These are phyloP conservation scores for Blastobotrys raffinosifermentans DNA, from an alignment of 1,139 yeast species.

Conservation along the genomic window DNA sequence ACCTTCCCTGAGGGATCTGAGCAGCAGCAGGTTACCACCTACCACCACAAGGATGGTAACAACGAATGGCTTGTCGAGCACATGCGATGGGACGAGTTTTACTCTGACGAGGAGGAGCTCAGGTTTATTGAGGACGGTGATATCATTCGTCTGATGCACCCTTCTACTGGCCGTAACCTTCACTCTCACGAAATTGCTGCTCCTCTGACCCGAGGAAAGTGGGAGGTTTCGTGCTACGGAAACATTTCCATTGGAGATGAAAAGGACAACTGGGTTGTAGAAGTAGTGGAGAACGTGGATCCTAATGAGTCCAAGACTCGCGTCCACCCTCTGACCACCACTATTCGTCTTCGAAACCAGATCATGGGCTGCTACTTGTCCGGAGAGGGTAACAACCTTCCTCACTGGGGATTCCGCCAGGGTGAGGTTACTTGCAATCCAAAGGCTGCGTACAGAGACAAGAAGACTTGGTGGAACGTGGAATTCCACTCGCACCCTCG, in stretches of 20 bases:
- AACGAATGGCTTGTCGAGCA: conserved; percentile 87
- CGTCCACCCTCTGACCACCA: conserved; percentile 82
- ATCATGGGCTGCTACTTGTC: conserved; percentile 78
- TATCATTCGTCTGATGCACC: conserved; percentile 72
- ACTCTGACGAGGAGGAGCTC: conserved; percentile 46
- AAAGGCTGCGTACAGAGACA: conserved; percentile 73
- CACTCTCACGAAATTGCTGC: conserved; percentile 84
- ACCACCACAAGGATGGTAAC: conserved; percentile 85
- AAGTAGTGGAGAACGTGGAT: conserved; percentile 73
- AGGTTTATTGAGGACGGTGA: conserved; percentile 67
- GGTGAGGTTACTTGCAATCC: conserved; percentile 89
- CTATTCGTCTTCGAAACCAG: conserved; percentile 68
- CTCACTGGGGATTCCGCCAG: conserved; percentile 98
- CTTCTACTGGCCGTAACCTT: conserved; percentile 77
- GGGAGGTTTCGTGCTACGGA: conserved; percentile 93
- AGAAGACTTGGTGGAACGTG: conserved; percentile 97
- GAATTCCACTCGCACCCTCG: conserved; percentile 75
- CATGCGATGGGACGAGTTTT: conserved; percentile 55
- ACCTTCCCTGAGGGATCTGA: conserved; percentile 90
- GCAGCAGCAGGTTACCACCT: conserved; percentile 95
- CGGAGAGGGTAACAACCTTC: conserved; percentile 72
- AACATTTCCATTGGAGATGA: conserved; percentile 78
- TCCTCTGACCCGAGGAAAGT: conserved; percentile 63
- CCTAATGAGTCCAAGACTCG: conserved; percentile 46
- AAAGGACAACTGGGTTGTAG: conserved; percentile 92